Conservation (phyloP, 805 yeast genomes). For the Grigorovia humatica region DNA sequence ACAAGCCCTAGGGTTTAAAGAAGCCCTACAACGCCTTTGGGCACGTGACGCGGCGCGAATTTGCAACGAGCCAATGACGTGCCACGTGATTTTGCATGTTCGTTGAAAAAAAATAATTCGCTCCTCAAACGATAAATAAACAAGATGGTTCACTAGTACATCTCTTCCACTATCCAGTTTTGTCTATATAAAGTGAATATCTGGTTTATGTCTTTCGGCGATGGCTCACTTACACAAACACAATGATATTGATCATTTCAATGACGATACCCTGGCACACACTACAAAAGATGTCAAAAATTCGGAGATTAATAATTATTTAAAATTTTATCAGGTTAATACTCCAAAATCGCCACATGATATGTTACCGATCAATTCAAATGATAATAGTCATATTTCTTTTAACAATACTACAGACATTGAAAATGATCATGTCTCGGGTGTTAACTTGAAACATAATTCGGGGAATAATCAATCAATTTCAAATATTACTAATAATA, state of each 20-base stretch:
- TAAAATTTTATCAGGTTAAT: conserved; percentile 25
- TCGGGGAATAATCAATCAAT: neutral
- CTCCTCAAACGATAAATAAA: neutral
- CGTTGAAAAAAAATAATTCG: neutral
- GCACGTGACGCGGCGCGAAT: neutral
- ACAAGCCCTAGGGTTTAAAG: too few relatives aligned
- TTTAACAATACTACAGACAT: neutral
- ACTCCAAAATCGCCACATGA: conserved; percentile 37
- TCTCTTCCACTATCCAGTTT: neutral
- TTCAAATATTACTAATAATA: conserved; percentile 8
- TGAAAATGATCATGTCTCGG: neutral
- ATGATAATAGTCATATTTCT: neutral
- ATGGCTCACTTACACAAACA: neutral
- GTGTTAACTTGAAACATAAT: too few relatives aligned
- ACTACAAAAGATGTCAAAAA: neutral
- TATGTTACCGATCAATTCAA: conserved; percentile 7
- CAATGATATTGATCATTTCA: neutral
- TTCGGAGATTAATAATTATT: neutral
- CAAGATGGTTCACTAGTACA: neutral
- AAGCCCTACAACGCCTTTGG: too few relatives aligned
- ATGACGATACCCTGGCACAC: neutral
- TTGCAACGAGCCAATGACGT: neutral
- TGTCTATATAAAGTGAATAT: too few relatives aligned
- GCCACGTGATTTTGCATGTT: neutral
- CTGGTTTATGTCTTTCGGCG: neutral